Percentiles rank a stretch among this genome's conserved stretches.
Evolutionary conservation across 1,139 yeast genomes (phyloP).

Genomic region (Taphrina pruni): DNA sequence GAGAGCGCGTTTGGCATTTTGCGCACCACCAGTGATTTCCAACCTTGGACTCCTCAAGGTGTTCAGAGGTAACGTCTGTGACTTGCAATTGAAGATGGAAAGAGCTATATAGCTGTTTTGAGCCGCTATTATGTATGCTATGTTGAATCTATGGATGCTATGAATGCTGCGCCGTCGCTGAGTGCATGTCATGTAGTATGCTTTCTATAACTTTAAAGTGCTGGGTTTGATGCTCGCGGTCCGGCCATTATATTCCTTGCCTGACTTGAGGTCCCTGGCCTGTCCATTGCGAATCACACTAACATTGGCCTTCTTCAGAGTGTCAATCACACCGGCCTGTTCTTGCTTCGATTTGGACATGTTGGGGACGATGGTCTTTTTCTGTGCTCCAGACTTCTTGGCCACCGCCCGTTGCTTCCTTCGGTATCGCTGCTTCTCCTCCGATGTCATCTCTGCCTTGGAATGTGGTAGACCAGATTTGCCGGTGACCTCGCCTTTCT

Average conservation of each 20-base stretch:
- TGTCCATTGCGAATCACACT: slow-evolving; percentile 83
- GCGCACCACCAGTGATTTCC: too few species aligned
- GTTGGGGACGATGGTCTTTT: slow-evolving; percentile 60
- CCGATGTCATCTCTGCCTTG: slow-evolving; percentile 80
- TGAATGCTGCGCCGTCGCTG: slow-evolving; percentile 10
- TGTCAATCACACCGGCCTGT: slow-evolving; percentile 60
- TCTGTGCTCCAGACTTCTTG: slow-evolving; percentile 51
- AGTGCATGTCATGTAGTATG: not conserved
- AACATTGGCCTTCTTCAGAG: slow-evolving; percentile 75
- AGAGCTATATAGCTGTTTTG: too few species aligned
- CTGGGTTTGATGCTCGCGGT: slow-evolving; percentile 19
- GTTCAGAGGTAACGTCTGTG: too few species aligned
- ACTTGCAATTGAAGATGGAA: too few species aligned
- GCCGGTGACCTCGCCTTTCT: slow-evolving; percentile 67
- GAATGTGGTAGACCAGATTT: slow-evolving; percentile 83
- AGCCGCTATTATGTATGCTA: too few species aligned
- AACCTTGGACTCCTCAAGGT: too few species aligned
- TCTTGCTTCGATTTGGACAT: slow-evolving; percentile 38
- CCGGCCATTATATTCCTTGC: slow-evolving; percentile 58
- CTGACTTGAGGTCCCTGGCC: slow-evolving; percentile 74
- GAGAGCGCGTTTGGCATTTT: too few species aligned
- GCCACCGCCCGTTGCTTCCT: slow-evolving; percentile 69
- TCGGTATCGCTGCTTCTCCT: slow-evolving; percentile 88
- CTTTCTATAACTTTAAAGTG: slow-evolving; percentile 10
- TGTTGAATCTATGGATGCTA: not conserved